phyloP scores from a whole-genome alignment of 148 eudicot species.

The Chenopodium suecicum region DNA sequence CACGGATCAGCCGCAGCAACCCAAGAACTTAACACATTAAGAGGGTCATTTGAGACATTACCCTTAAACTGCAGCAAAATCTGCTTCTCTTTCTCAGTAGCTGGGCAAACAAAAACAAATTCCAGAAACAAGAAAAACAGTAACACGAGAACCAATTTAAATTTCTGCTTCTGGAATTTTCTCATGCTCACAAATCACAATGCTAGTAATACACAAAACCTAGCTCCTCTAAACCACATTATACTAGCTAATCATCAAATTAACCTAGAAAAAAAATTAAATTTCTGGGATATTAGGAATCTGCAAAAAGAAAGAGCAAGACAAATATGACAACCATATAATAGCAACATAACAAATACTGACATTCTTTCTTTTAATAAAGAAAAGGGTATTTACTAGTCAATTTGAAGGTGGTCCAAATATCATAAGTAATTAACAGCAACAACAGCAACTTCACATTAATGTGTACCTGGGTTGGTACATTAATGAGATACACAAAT shows the following conservation, averaged over 20 bases:
- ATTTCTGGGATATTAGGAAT: conserved; percentile 12
- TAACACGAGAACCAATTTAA: conserved; percentile 25
- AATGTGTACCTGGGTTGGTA: conserved; percentile 11
- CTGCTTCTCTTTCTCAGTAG: conserved; percentile 66
- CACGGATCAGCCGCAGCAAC: conserved; percentile 56
- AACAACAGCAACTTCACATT: conserved; percentile 10
- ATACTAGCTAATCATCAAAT: conserved; percentile 41
- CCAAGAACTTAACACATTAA: conserved; percentile 65
- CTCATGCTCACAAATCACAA: conserved; percentile 51
- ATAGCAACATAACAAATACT: conserved; percentile 23
- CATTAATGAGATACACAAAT: conserved; percentile 23
- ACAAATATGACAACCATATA: conserved; percentile 34
- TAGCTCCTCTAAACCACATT: conserved; percentile 44
- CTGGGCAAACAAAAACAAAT: conserved; percentile 40
- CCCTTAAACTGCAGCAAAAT: conserved; percentile 86
- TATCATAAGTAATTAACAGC: conserved; percentile 8
- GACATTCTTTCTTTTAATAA: conserved; percentile 20
- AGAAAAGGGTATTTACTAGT: conserved; percentile 17
- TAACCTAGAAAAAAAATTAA: neutral
- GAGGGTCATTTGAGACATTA: conserved; percentile 72
- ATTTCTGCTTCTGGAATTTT: conserved; percentile 30
- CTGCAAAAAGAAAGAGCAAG: conserved; percentile 29
- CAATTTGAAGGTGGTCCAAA: conserved; percentile 30
- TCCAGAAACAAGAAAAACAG: conserved; percentile 35
- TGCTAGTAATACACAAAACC: conserved; percentile 10